Conservation (phyloP, 306 rosid genomes). For the Hylodesmum podocarpum region DNA sequence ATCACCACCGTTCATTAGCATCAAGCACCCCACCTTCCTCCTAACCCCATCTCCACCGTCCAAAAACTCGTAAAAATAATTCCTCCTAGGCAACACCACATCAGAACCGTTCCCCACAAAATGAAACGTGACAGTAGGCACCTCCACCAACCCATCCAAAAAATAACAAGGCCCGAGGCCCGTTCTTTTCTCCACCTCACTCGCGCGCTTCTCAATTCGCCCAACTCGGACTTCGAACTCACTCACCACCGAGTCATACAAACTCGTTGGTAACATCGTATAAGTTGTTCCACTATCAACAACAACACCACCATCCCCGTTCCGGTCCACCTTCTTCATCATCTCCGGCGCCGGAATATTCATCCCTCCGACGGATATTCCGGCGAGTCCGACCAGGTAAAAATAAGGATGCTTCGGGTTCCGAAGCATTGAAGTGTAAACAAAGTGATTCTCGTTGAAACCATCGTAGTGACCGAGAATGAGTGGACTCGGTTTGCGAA, state of each 20-base stretch:
- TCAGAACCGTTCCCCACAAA: conserved; percentile 65
- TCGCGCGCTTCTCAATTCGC: conserved; percentile 60
- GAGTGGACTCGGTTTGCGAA: conserved; percentile 79
- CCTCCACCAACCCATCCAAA: conserved; percentile 31
- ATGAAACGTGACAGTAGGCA: conserved; percentile 66
- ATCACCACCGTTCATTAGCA: conserved; percentile 94
- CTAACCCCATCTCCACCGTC: conserved; percentile 54
- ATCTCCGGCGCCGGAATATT: conserved; percentile 60
- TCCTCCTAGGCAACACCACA: conserved; percentile 70
- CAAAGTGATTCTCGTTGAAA: conserved; percentile 34
- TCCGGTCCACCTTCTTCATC: conserved; percentile 48
- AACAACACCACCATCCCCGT: conserved; percentile 76
- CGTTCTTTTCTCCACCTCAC: conserved; percentile 57
- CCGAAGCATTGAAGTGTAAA: conserved; percentile 70
- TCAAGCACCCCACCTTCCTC: conserved; percentile 75
- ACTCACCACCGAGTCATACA: conserved; percentile 61
- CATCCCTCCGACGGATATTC: conserved; percentile 62
- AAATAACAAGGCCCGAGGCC: conserved; percentile 84
- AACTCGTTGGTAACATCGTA: conserved; percentile 76
- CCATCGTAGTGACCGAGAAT: conserved; percentile 60
- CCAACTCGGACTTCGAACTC: conserved; percentile 72
- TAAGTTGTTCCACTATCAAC: conserved; percentile 95
- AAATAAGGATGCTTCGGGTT: conserved; percentile 87
- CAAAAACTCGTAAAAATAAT: conserved; percentile 74
- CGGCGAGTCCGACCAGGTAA: conserved; percentile 72